Evolutionary conservation across 2,329 filamentous ascomycete species (phyloP), one percentile per base, ranked within the genome.

Genomic region (Aspergillus pseudonomiae): DNA sequence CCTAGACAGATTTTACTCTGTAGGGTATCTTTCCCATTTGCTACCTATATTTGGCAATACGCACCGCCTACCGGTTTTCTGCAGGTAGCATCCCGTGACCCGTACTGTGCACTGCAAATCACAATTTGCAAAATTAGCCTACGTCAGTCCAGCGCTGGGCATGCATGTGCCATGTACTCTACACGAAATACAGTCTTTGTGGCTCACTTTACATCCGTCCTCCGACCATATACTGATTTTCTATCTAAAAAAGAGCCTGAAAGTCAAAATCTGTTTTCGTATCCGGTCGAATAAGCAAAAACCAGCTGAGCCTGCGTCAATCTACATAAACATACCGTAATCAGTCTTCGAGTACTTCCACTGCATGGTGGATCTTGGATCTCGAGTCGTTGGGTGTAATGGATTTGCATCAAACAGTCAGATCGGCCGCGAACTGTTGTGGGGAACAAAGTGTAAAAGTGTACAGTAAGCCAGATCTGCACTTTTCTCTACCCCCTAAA

Each of bases 341-440:
- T 28, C 24, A 21, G 16, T 32, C 16, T 34, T 32, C 48, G 2
- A 52, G 11, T 32, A 21, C 5, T 34, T n/a, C 19, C 39, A 7
- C 9, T 55, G 16, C 14, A 39, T n/a, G 24, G 58, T 60, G 58
- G 58, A 46, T 55, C 53, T 14, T 28, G 19, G 9, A 36, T 56
- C 32, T 36, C 43, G 14, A 28, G 36, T 55, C 32, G 32, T 30
- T 48, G 46, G 53, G 28, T 50, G 58, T 63, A 60, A 66, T 55
- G 59, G 62, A 52, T 59, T 62, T 55, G 58, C 58, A 46, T 65
- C 60, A 57, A 48, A 52, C 55, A 53, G 59, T 57, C 63, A 64
- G 65, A 67, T 66, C 66, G 61, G 60, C 66, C 61, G 41, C 46
- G 60, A 68, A 63, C 65, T 59, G 52, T 30, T 64, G 67, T 68